Percentiles rank a stretch among this genome's conserved stretches.
Evolutionary conservation across 257 asterid genomes (phyloP).

Genomic region (Catharanthus roseus): DNA sequence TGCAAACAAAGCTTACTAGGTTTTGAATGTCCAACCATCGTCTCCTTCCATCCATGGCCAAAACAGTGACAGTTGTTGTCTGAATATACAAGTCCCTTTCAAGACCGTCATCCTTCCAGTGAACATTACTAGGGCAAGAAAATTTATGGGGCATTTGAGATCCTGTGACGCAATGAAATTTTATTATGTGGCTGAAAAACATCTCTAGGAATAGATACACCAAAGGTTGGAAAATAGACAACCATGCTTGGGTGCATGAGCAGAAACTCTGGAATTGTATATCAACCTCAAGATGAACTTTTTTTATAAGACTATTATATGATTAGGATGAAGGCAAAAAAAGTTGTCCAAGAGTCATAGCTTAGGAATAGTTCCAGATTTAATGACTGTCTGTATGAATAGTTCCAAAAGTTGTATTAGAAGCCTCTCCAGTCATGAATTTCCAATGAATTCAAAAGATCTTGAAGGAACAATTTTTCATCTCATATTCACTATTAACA

Average conservation of each 20-base stretch:
- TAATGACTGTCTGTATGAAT: neutral
- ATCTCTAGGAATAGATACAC: neutral
- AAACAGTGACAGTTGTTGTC: slow-evolving; percentile 69
- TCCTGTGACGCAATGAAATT: slow-evolving; percentile 35
- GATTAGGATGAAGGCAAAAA: neutral
- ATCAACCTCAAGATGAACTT: neutral
- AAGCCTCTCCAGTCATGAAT: slow-evolving; percentile 8
- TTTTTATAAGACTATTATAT: neutral
- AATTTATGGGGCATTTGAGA: slow-evolving; percentile 29
- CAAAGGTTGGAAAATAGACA: neutral
- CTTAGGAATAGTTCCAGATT: neutral
- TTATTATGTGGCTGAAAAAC: neutral
- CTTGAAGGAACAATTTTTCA: neutral
- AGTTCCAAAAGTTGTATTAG: no score
- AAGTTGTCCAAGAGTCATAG: neutral
- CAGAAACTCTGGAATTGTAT: neutral
- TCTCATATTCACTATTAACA: neutral
- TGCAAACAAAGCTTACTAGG: slow-evolving; percentile 58
- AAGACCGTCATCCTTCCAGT: slow-evolving; percentile 80
- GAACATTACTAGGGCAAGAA: slow-evolving; percentile 61
- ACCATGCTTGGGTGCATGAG: neutral
- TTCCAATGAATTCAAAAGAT: neutral
- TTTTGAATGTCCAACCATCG: slow-evolving; percentile 95
- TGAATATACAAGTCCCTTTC: slow-evolving; percentile 83
- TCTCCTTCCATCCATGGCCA: slow-evolving; percentile 98